phyloP scores from a whole-genome alignment of 352 stramenopile species.

The Phytophthora sansomeana region DNA sequence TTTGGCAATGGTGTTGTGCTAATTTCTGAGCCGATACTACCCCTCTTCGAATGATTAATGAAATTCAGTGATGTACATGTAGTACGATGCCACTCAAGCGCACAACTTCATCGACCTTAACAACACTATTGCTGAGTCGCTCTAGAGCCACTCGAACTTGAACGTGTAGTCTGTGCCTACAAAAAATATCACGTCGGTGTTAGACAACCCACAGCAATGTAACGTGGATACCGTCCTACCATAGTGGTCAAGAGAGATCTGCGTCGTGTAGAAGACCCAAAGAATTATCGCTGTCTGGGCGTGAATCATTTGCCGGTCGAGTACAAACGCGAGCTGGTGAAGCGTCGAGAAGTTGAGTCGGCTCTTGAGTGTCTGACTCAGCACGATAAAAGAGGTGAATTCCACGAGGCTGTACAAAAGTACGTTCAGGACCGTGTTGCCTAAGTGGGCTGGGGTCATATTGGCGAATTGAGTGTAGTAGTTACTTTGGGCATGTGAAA shows the following conservation, averaged over 20 bases:
- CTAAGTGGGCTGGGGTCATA: slow-evolving; percentile 12
- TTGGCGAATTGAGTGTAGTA: slow-evolving; percentile 39
- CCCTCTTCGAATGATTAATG: too few species aligned
- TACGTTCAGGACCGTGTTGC: slow-evolving; percentile 18
- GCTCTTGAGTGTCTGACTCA: slow-evolving; percentile 14
- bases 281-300: slow-evolving; percentile 27
- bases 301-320: slow-evolving; percentile 23
- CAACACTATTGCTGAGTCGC: not conserved
- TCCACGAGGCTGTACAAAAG: slow-evolving; percentile 18
- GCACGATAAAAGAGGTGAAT: slow-evolving; percentile 1
- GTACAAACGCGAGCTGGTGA: slow-evolving; percentile 23
- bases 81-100: too few species aligned
- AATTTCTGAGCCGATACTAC: too few species aligned
- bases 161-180: slow-evolving; percentile 7
- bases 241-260: slow-evolving; percentile 31
- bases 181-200: not conserved
- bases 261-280: slow-evolving; percentile 38
- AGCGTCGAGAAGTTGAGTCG: slow-evolving; percentile 17
- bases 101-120: too few species aligned
- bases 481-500: slow-evolving; percentile 34
- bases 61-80: too few species aligned
- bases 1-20: too few species aligned
- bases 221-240: slow-evolving; percentile 2
- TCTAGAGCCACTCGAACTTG: not conserved
- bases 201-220: not conserved